phyloP scores from a whole-genome alignment of 306 rosid genomes.

The Astragalus membranaceus region DNA sequence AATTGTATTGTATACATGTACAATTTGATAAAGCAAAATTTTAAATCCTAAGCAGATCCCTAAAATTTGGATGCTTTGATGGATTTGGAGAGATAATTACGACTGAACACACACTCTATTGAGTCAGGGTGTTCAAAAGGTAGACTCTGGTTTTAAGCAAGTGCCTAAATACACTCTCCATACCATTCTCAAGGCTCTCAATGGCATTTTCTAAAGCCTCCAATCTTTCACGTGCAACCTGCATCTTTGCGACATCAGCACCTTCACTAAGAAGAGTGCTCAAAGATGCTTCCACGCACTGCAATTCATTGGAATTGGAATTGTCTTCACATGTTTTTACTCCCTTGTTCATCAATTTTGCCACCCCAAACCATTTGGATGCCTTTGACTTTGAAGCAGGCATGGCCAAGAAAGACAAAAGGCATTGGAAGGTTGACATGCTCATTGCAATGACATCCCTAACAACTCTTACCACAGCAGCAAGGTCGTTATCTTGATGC shows the following conservation, averaged over 20 bases:
- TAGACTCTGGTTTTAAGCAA: slow-evolving; percentile 55
- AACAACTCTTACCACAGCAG: slow-evolving; percentile 16
- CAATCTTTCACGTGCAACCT: slow-evolving; percentile 20
- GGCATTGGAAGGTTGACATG: slow-evolving; percentile 33
- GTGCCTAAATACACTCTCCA: slow-evolving; percentile 48
- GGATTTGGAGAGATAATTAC: background rate
- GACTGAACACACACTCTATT: slow-evolving; percentile 14
- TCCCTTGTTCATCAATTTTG: slow-evolving; percentile 45
- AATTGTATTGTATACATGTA: background rate
- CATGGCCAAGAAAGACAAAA: slow-evolving; percentile 28
- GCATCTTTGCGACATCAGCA: slow-evolving; percentile 26
- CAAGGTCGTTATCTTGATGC: slow-evolving; percentile 30
- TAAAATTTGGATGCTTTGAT: background rate
- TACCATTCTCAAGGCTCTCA: slow-evolving; percentile 45
- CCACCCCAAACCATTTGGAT: slow-evolving; percentile 37
- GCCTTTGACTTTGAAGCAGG: slow-evolving; percentile 31
- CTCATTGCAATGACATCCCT: slow-evolving; percentile 30
- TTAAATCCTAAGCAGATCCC: background rate
- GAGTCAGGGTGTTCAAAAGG: slow-evolving; percentile 55
- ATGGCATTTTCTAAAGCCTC: slow-evolving; percentile 45
- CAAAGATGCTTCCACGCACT: slow-evolving; percentile 35
- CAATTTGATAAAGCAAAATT: background rate
- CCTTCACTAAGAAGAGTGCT: slow-evolving; percentile 7
- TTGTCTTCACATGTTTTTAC: slow-evolving; percentile 25
- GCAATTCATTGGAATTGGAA: slow-evolving; percentile 38